phyloP scores from a whole-genome alignment of 2,329 filamentous ascomycete species.

The Sporothrix curviconia region DNA sequence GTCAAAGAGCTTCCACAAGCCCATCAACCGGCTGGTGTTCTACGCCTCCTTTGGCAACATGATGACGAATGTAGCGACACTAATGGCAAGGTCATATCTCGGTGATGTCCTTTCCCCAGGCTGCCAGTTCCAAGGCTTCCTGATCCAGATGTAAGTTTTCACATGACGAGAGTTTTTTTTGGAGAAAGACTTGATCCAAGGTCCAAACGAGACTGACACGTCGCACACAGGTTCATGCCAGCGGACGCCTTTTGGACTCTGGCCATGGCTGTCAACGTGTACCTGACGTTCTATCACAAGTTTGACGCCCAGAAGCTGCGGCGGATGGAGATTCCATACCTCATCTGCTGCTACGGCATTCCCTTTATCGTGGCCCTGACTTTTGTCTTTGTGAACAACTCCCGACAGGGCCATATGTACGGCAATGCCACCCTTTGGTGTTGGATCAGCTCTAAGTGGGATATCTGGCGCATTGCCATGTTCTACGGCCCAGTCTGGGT shows the following conservation, averaged over 20 bases:
- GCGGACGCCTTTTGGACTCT: constrained; percentile 72
- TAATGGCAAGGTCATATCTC: constrained; percentile 62
- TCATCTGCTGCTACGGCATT: constrained; percentile 64
- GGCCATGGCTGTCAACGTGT: constrained; percentile 79
- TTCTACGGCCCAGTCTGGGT: constrained; percentile 72
- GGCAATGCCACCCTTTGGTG: constrained; percentile 76
- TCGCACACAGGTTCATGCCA: constrained; percentile 68
- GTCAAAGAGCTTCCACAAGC: constrained; percentile 69
- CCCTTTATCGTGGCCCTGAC: constrained; percentile 62
- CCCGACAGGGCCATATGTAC: constrained; percentile 51
- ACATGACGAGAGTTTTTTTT: too few relatives aligned
- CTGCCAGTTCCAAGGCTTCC: constrained; percentile 68
- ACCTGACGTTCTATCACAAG: constrained; percentile 71
- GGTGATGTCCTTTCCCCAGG: constrained; percentile 39
- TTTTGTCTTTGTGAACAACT: constrained; percentile 57
- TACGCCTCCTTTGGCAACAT: constrained; percentile 79
- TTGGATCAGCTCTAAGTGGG: constrained; percentile 63
- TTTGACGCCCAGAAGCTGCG: constrained; percentile 60
- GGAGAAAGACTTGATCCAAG: too few relatives aligned
- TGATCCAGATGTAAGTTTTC: constrained; percentile 69
- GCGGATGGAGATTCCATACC: constrained; percentile 63
- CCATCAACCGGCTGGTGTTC: constrained; percentile 81
- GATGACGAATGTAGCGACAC: constrained; percentile 66
- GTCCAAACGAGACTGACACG: not conserved
- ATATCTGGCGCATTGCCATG: constrained; percentile 63